Evolutionary conservation across 2,329 filamentous ascomycete species (phyloP).

Genomic region (Tolypocladium album): DNA sequence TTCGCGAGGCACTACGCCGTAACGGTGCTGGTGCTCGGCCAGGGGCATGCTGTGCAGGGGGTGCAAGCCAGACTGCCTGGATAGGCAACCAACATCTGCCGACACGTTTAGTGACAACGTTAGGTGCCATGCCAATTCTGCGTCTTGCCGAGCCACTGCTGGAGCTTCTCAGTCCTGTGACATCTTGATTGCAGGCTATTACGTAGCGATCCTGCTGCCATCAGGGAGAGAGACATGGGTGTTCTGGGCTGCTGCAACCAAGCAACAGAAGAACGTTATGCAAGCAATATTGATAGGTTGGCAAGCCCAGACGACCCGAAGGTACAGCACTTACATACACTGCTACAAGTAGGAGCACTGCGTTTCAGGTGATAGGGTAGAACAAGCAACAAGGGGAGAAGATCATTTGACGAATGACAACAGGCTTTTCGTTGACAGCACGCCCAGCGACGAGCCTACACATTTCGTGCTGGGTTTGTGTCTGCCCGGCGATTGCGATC

Average conservation of each 20-base stretch:
- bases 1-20: neutral
- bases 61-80: neutral
- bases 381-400: neutral
- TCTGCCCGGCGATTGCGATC: neutral
- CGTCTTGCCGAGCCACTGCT: neutral
- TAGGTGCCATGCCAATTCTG: neutral
- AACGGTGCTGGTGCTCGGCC: neutral
- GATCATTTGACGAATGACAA: neutral
- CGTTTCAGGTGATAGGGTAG: neutral
- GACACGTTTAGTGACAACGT: neutral
- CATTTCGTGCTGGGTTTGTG: neutral
- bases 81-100: neutral
- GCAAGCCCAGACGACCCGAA: neutral
- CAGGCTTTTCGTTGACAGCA: neutral
- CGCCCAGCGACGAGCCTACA: neutral
- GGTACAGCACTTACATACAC: too few species aligned
- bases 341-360: neutral
- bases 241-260: neutral
- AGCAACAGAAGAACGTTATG: neutral
- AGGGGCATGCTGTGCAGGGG: neutral
- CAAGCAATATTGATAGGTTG: neutral
- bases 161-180: neutral
- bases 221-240: neutral
- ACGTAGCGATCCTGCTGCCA: neutral
- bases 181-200: neutral